A percentile compares a stretch with the other conserved stretches of the same genome.
Evolutionary conservation across 805 yeast genomes (phyloP).

Genomic region (Candida parachauliodes): DNA sequence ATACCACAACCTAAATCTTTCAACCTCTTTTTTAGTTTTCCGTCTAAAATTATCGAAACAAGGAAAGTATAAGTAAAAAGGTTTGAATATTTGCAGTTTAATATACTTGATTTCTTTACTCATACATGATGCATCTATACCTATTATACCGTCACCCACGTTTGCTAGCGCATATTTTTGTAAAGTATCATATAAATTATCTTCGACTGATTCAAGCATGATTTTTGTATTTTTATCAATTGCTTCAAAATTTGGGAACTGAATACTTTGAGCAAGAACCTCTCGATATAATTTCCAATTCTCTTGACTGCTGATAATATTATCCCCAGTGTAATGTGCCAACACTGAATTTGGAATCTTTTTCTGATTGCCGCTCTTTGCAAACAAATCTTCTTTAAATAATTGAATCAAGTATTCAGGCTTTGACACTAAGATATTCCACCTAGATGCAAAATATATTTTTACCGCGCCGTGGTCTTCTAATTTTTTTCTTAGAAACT

Average conservation of each 20-base stretch:
- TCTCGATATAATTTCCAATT: conserved; percentile 49
- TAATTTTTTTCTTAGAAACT: conserved; percentile 40
- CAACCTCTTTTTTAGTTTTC: conserved; percentile 42
- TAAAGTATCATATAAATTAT: conserved; percentile 15
- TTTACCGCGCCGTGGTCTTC: conserved; percentile 57
- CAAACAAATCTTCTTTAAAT: conserved; percentile 47
- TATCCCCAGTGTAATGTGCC: conserved; percentile 57
- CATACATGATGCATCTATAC: conserved; percentile 41
- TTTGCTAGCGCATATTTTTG: conserved; percentile 49
- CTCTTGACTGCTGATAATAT: conserved; percentile 58
- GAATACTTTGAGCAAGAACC: conserved; percentile 45
- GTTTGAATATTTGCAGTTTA: conserved; percentile 52
- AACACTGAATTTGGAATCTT: conserved; percentile 55
- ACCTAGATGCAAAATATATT: conserved; percentile 56
- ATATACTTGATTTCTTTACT: conserved; percentile 40
- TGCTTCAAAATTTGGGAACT: conserved; percentile 42
- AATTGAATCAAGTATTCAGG: conserved; percentile 46
- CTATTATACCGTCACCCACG: conserved; percentile 48
- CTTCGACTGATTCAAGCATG: conserved; percentile 24
- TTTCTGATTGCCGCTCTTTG: conserved; percentile 58
- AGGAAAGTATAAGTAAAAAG: conserved; percentile 55
- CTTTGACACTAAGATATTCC: conserved; percentile 53
- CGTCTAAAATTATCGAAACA: conserved; percentile 43
- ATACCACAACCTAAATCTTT: conserved; percentile 35
- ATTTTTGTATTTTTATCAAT: conserved; percentile 35